Conservation (phyloP, 805 yeast genomes). For the Barnettozyma pratensis region DNA sequence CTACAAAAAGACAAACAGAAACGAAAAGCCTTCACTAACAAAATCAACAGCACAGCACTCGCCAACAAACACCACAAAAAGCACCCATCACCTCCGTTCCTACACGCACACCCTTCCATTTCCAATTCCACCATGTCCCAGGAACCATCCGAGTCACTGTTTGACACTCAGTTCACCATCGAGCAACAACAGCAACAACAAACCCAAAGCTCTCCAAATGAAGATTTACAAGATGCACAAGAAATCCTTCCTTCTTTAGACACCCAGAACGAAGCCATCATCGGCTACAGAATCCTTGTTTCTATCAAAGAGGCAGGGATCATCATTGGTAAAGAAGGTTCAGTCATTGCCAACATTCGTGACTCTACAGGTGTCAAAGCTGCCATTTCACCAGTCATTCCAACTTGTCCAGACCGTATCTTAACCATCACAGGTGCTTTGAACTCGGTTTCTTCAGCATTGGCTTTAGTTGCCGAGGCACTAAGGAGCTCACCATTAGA, state of each 20-base stretch:
- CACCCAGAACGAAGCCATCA: constrained; percentile 21
- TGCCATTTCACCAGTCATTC: constrained; percentile 75
- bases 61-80: not conserved
- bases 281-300: constrained; percentile 47
- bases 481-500: constrained; percentile 42
- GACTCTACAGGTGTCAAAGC: constrained; percentile 76
- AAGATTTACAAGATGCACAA: not conserved
- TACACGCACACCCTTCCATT: no score
- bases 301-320: constrained; percentile 88
- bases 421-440: constrained; percentile 72
- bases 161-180: constrained; percentile 22
- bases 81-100: not conserved
- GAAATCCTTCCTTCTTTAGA: constrained; percentile 20
- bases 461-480: constrained; percentile 64
- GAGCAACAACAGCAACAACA: constrained; percentile 5
- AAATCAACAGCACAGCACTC: not conserved
- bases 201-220: not conserved
- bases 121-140: constrained; percentile 4
- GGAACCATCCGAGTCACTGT: constrained; percentile 24
- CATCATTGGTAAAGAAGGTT: constrained; percentile 81
- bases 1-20: constrained; percentile 1
- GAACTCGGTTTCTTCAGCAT: constrained; percentile 62
- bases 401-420: constrained; percentile 79
- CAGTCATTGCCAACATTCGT: constrained; percentile 69
- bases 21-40: not conserved